Conservation (phyloP, 2,329 filamentous ascomycete genomes). For the Xylariaceae sp. region DNA sequence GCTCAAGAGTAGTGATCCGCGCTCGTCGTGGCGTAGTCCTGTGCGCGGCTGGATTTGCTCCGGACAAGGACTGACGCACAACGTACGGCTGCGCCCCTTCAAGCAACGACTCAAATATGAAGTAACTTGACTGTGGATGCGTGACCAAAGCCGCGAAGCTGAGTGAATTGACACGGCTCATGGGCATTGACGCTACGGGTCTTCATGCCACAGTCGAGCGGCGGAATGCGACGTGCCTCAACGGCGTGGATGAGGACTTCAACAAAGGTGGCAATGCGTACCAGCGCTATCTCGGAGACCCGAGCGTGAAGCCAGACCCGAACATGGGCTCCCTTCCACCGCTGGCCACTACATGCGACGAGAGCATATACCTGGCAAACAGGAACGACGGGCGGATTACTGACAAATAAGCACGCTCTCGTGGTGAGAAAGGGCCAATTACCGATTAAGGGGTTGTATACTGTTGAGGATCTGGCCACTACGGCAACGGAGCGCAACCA, state of each 20-base stretch:
- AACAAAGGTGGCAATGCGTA: constrained; percentile 27
- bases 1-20: constrained; percentile 18
- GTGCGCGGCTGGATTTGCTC: constrained; percentile 31
- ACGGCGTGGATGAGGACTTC: constrained; percentile 30
- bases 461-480: constrained; percentile 29
- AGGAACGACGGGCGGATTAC: constrained; percentile 33
- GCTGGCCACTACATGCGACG: constrained; percentile 29
- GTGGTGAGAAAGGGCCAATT: constrained; percentile 2
- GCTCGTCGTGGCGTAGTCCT: constrained; percentile 28
- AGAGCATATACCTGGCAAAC: constrained; percentile 32
- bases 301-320: constrained; percentile 23
- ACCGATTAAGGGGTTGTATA: constrained; percentile 29
- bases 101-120: constrained; percentile 23
- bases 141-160: constrained; percentile 21
- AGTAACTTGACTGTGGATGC: constrained; percentile 7
- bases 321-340: constrained; percentile 25
- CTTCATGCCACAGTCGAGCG: constrained; percentile 22
- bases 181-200: constrained; percentile 15
- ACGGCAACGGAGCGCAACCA: constrained; percentile 31
- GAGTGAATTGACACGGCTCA: constrained; percentile 20
- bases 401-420: constrained; percentile 28
- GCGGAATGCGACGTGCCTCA: constrained; percentile 25
- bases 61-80: constrained; percentile 26
- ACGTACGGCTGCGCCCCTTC: constrained; percentile 15
- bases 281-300: constrained; percentile 29